Evolutionary conservation across 208 protist species (phyloP).

Genomic region (Acanthamoeba royreba): DNA sequence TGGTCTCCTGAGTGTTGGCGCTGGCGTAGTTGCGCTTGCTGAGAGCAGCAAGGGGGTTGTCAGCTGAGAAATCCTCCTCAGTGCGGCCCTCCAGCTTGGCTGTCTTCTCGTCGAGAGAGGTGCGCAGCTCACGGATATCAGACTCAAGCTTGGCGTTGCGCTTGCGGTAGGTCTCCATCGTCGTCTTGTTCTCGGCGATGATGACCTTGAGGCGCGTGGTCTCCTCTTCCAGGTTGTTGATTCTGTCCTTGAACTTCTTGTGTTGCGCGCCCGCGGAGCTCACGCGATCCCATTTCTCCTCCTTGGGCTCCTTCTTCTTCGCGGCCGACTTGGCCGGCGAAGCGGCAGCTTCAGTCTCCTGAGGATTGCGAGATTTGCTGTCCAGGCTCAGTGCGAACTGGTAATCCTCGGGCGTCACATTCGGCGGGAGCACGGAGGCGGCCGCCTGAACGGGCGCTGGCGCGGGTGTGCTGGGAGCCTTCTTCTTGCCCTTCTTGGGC

Average conservation of each 20-base stretch:
- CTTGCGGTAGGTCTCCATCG: background rate
- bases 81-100: constrained; percentile 10
- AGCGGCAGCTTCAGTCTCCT: background rate
- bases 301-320: background rate
- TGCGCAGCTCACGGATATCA: background rate
- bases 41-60: background rate
- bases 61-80: background rate
- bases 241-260: constrained; percentile 19
- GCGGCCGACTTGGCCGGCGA: background rate
- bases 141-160: background rate
- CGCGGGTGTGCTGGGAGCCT: background rate
- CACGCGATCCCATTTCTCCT: background rate
- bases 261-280: background rate
- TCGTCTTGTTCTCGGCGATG: background rate
- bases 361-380: background rate
- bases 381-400: background rate
- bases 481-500: background rate
- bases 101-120: background rate
- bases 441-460: background rate
- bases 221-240: background rate
- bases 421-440: background rate
- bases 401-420: background rate
- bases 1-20: background rate
- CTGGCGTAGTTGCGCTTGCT: constrained; percentile 16
- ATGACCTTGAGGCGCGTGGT: background rate